Evolutionary conservation across 2,329 filamentous ascomycete species (phyloP), one percentile per base, ranked within the genome.

Genomic region (Curvularia sp.): DNA sequence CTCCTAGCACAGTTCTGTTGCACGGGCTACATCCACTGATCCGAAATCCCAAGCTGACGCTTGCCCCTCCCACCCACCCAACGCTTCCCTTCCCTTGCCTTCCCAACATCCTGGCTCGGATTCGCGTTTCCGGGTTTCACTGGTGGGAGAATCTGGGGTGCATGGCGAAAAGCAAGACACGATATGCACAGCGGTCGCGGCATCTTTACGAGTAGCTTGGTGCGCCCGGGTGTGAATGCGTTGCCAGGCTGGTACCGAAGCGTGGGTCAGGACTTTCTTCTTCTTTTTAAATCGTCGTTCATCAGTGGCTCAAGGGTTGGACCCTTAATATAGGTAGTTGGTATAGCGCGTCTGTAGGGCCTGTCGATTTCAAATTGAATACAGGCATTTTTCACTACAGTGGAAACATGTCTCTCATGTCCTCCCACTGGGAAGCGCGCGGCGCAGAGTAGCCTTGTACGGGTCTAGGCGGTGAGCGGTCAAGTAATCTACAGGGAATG

Each of bases 41-140:
- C 59, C 59, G 64, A 63, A 45, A 61, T 27, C 61, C 59, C 57
- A 63, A 45, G 43, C 39, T 54, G 41, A 47, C 43, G 18, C 43
- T 32, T 30, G 43, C 43, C 43, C 43, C 46, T 25, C 52, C 34
- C 34, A 3, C 34, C 15, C 15, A 36, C 15, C 3, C 34, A 36
- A n/a, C n/a, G n/a, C n/a, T n/a, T n/a, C n/a, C n/a, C n/a, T n/a
- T n/a, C n/a, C n/a, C n/a, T n/a, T 15, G 7, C 28, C 10, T 30
- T 52, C 55, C 47, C 50, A 49, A 46, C 53, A 49, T 57, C 47
- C 56, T 54, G 45, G 36, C 39, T 25, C 41, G 49, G 36, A 30
- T 36, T 34, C 13, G 55, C 56, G 43, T 60, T 45, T 28, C 55
- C 47, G 41, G 53, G 57, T 53, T 61, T 59, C 49, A 51, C 56